Evolutionary conservation across 176 grass and related monocot species (phyloP).

Genomic region (Raddia guianensis): DNA sequence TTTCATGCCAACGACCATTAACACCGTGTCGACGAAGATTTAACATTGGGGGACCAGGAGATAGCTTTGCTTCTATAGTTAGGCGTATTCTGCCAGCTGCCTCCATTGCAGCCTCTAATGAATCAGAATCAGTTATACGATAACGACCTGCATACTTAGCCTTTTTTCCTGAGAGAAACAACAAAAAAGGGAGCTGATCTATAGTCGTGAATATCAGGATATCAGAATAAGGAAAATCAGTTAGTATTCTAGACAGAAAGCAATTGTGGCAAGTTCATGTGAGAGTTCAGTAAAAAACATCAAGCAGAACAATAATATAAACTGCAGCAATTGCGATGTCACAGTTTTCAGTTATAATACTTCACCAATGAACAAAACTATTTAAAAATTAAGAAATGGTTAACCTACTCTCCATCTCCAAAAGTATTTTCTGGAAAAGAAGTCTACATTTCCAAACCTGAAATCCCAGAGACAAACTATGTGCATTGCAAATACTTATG

Average conservation of each 20-base stretch:
- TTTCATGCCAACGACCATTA: slow-evolving; percentile 83
- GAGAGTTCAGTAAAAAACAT: background rate
- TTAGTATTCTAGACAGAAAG: background rate
- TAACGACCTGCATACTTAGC: slow-evolving; percentile 82
- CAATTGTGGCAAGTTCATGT: background rate
- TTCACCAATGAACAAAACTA: slow-evolving; percentile 23
- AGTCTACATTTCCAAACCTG: background rate
- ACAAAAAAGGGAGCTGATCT: slow-evolving; percentile 21
- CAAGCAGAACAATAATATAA: background rate
- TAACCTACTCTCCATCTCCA: slow-evolving; percentile 25
- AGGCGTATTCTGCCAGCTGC: slow-evolving; percentile 82
- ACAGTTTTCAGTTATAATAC: slow-evolving; percentile 3
- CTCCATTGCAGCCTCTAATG: slow-evolving; percentile 87
- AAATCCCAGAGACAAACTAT: slow-evolving; percentile 1
- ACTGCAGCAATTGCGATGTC: background rate
- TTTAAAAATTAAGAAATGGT: background rate
- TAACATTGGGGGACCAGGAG: slow-evolving; percentile 93
- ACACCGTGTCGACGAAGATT: slow-evolving; percentile 94
- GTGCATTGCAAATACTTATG: background rate
- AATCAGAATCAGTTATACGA: slow-evolving; percentile 84
- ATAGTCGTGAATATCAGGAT: background rate
- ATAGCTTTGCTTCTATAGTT: slow-evolving; percentile 92
- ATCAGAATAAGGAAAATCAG: slow-evolving; percentile 11
- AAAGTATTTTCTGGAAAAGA: background rate
- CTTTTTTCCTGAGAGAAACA: slow-evolving; percentile 59